Evolutionary conservation across 2,329 filamentous ascomycete genomes (phyloP).

Genomic region (Ophiostoma triangulosporum): DNA sequence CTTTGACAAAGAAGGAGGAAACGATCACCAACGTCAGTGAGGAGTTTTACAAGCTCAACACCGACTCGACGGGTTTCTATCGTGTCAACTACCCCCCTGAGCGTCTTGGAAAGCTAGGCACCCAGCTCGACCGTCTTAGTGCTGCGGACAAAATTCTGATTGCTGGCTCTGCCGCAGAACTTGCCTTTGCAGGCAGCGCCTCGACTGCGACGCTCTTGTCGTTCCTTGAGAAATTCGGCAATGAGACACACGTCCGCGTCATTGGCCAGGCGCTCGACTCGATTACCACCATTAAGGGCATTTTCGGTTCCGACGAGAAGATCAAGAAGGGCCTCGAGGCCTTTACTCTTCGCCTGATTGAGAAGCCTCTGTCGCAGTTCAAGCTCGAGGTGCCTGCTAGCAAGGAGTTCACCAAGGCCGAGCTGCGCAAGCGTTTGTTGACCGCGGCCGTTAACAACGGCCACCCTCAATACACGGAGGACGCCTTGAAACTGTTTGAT

Average conservation of each 20-base stretch:
- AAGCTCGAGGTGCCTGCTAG: slow-evolving; percentile 71
- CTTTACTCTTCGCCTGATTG: slow-evolving; percentile 66
- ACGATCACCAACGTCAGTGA: slow-evolving; percentile 62
- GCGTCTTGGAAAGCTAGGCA: slow-evolving; percentile 66
- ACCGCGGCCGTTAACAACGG: slow-evolving; percentile 60
- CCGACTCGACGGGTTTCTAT: slow-evolving; percentile 77
- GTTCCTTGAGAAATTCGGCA: slow-evolving; percentile 71
- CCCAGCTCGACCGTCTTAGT: slow-evolving; percentile 60
- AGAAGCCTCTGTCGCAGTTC: slow-evolving; percentile 60
- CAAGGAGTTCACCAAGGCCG: slow-evolving; percentile 70
- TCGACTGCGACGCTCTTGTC: slow-evolving; percentile 70
- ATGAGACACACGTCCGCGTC: slow-evolving; percentile 74
- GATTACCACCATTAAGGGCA: slow-evolving; percentile 62
- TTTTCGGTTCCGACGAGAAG: slow-evolving; percentile 65
- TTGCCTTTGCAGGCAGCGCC: slow-evolving; percentile 76
- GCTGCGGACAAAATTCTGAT: slow-evolving; percentile 88
- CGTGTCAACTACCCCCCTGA: slow-evolving; percentile 85
- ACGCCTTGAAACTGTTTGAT: slow-evolving; percentile 67
- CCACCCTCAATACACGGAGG: slow-evolving; percentile 59
- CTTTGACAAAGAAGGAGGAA: slow-evolving; percentile 63
- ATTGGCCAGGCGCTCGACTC: slow-evolving; percentile 77
- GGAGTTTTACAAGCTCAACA: slow-evolving; percentile 89
- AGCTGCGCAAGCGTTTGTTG: slow-evolving; percentile 74
- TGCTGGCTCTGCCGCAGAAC: slow-evolving; percentile 75
- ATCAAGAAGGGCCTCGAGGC: slow-evolving; percentile 61